These are phyloP conservation scores for Gillenia trifoliata DNA, from an alignment of 306 rosid species.

Conservation along the genomic window DNA sequence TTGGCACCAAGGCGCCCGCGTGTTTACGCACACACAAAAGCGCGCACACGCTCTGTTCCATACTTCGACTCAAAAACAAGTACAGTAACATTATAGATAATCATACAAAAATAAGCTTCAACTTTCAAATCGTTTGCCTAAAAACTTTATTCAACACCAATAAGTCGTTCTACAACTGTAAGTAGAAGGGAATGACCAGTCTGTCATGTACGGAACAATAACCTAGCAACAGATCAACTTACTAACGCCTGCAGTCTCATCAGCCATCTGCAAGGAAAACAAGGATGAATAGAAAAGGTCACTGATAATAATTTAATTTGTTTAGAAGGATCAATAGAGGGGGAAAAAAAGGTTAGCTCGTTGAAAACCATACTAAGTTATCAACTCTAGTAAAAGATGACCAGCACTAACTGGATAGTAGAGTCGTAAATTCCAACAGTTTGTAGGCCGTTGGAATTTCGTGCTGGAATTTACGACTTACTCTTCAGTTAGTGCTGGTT, in stretches of 20 bases:
- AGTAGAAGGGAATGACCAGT: background rate
- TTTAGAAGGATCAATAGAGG: background rate
- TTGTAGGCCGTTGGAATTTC: too few species aligned
- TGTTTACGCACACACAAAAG: rapidly evolving
- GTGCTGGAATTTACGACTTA: too few species aligned
- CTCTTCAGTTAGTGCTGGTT: too few species aligned
- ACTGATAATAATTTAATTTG: background rate
- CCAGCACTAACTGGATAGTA: background rate
- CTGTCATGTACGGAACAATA: background rate
- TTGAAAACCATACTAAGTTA: too few species aligned
- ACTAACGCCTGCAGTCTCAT: background rate
- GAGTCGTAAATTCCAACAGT: background rate
- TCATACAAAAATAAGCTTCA: background rate
- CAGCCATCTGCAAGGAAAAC: background rate
- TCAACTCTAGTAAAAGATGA: background rate
- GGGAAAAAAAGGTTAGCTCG: background rate
- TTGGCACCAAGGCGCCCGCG: too few species aligned
- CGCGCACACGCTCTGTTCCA: too few species aligned
- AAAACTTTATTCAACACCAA: background rate
- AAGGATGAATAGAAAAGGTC: background rate
- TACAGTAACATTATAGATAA: background rate
- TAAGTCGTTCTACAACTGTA: background rate
- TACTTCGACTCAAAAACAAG: background rate
- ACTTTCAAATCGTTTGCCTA: background rate
- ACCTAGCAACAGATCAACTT: background rate